Conservation (phyloP, 1,284 basidiomycete species). For the Fomitopsis palustris region DNA sequence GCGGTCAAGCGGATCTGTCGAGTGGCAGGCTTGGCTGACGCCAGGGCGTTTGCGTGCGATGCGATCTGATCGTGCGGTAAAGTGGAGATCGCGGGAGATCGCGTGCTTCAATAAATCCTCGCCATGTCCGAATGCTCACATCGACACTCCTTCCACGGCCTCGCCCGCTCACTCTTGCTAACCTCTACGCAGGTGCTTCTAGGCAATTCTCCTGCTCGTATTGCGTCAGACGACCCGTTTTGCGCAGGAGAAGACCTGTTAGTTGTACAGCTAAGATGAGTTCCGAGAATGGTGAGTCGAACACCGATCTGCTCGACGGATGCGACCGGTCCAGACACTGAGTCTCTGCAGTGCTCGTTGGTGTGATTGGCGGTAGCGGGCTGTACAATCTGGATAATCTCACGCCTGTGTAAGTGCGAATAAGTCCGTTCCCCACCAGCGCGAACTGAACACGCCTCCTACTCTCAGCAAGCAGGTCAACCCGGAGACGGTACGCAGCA, state of each 20-base stretch:
- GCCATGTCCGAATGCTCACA: background rate
- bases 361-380: slow-evolving; percentile 84
- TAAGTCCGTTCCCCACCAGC: background rate
- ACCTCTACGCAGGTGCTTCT: background rate
- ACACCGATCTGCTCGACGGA: background rate
- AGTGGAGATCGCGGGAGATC: background rate
- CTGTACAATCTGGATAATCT: slow-evolving; percentile 90
- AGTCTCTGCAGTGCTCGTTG: slow-evolving; percentile 58
- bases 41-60: background rate
- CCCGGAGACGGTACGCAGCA: slow-evolving; percentile 58
- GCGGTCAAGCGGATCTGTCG: too few relatives aligned
- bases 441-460: background rate
- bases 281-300: background rate
- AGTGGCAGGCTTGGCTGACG: too few relatives aligned
- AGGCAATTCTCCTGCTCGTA: background rate
- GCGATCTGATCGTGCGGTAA: background rate
- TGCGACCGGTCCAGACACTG: background rate
- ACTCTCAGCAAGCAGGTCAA: slow-evolving; percentile 59
- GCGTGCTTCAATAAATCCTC: background rate
- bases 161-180: background rate
- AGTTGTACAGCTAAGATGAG: background rate
- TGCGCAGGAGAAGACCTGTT: background rate
- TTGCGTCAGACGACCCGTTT: background rate
- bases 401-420: slow-evolving; percentile 64
- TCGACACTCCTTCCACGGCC: background rate